phyloP scores from a whole-genome alignment of 768 basidiomycete species.

The Leccinum pellstonianum region DNA sequence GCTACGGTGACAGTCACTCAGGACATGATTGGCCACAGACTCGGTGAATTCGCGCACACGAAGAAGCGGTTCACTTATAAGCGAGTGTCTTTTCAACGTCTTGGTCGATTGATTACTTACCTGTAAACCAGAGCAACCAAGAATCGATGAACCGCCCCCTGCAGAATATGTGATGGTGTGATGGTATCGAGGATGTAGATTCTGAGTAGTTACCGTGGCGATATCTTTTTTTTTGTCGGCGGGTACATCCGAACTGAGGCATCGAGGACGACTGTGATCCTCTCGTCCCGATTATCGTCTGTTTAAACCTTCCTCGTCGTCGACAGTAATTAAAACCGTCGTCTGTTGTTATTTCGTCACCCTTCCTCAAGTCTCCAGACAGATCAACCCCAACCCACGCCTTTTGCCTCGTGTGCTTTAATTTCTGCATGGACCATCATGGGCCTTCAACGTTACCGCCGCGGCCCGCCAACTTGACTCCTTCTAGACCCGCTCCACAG shows the following conservation, averaged over 20 bases:
- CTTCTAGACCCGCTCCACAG: constrained; percentile 75
- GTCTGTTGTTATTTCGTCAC: background rate
- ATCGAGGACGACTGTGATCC: background rate
- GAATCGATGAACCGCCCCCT: background rate
- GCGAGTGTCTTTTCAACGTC: constrained; percentile 46
- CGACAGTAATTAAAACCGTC: background rate
- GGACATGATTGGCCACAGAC: constrained; percentile 98
- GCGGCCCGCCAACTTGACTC: constrained; percentile 55
- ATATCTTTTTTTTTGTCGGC: constrained; percentile 22
- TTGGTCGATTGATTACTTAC: background rate
- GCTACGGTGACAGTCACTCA: constrained; percentile 83
- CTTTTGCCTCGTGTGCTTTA: constrained; percentile 15
- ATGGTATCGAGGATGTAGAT: background rate
- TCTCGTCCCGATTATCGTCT: background rate
- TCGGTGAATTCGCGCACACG: constrained; percentile 92
- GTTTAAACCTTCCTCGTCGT: constrained; percentile 6
- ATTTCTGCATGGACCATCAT: constrained; percentile 30
- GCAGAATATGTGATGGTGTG: background rate
- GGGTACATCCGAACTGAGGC: constrained; percentile 31
- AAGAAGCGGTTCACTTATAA: constrained; percentile 84
- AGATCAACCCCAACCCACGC: background rate
- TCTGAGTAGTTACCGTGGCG: constrained; percentile 29
- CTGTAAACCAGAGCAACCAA: background rate
- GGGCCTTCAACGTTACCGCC: constrained; percentile 49
- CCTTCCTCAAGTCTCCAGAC: background rate